Evolutionary conservation across 1,139 yeast species (phyloP), one percentile per base, ranked within the genome.

Genomic region (Geotrichum reessii): DNA sequence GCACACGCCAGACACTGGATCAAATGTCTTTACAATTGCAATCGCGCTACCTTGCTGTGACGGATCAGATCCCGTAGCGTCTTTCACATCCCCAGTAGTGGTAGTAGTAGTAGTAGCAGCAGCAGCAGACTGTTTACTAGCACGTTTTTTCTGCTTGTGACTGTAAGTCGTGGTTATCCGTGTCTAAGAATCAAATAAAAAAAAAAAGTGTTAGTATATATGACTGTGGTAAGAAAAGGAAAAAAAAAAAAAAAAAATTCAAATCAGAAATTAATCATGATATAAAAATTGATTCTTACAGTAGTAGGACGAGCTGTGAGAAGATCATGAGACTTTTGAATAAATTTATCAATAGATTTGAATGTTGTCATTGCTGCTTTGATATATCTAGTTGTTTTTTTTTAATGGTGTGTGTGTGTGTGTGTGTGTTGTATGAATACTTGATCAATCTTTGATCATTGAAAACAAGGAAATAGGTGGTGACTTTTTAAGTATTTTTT

Each of bases 1-100:
- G 59, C 87, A 80, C 51, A 84, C 78, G 2, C 96, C 96, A 14
- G 85, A 78, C 19, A 75, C 78, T 0, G 95, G 84, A 67, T 91
- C 93, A 66, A 73, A 87, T 0, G 90, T 80, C 70, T 88, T 90
- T 71, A 89, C 82, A 53, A 78, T 76, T 21, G 86, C 83, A 21
- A 68, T 74, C 71, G 65, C 77, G 59, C 65, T 76, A 65, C 47
- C 12, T 24, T 21, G 52, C 46, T 27, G 54, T 12, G 27, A 8
- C 55, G 21, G 49, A 5, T 21, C 56, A 11, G 44, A 11, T 1
- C 27, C n/a, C 22, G 27, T 25, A 3, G 21, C 46, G 12, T 21
- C 42, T 56, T 37, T 47, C 11, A 47, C 24, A 25, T 50, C 17
- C 25, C 64, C 64, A 37, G 64, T 65, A 50, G 68, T 69, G 11